Percentiles rank a stretch among this genome's conserved stretches.
phyloP scores from a whole-genome alignment of 495 filamentous ascomycete species.

The Astrocystis sublimbata region DNA sequence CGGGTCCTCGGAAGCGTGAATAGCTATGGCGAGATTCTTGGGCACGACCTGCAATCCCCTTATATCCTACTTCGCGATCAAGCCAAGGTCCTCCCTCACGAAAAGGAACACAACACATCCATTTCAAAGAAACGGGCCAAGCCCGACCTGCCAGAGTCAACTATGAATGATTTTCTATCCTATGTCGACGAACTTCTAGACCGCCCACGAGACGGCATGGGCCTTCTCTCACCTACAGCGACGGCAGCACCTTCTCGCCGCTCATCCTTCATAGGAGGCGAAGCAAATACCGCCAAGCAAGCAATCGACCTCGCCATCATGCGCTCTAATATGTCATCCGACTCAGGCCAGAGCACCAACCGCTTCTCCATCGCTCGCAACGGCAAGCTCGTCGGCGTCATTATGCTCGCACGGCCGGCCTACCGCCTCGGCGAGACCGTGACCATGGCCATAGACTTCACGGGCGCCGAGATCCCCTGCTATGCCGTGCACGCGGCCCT shows the following conservation, averaged over 20 bases:
- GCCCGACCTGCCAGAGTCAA: constrained; percentile 30
- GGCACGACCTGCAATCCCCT: constrained; percentile 89
- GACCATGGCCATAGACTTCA: constrained; percentile 79
- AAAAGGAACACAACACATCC: constrained; percentile 30
- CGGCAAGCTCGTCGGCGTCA: constrained; percentile 78
- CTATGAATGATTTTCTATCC: constrained; percentile 64
- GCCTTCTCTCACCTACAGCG: constrained; percentile 70
- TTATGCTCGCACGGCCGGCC: constrained; percentile 85
- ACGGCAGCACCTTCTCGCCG: constrained; percentile 54
- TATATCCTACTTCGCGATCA: constrained; percentile 88
- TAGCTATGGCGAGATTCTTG: constrained; percentile 59
- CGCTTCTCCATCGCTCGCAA: constrained; percentile 93
- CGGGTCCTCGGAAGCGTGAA: constrained; percentile 91
- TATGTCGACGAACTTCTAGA: constrained; percentile 83
- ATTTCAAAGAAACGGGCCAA: constrained; percentile 18
- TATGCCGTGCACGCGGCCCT: constrained; percentile 76
- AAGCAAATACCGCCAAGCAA: constrained; percentile 66
- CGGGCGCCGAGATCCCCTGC: constrained; percentile 68
- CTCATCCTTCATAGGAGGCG: constrained; percentile 48
- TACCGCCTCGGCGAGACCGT: constrained; percentile 90
- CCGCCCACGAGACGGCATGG: constrained; percentile 54
- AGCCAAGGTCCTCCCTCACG: constrained; percentile 62
- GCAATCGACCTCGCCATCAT: constrained; percentile 90
- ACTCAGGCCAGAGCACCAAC: constrained; percentile 68
- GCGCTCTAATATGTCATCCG: constrained; percentile 63